Conservation (phyloP, 129 eudicot genomes). For the Flaveria trinervia region DNA sequence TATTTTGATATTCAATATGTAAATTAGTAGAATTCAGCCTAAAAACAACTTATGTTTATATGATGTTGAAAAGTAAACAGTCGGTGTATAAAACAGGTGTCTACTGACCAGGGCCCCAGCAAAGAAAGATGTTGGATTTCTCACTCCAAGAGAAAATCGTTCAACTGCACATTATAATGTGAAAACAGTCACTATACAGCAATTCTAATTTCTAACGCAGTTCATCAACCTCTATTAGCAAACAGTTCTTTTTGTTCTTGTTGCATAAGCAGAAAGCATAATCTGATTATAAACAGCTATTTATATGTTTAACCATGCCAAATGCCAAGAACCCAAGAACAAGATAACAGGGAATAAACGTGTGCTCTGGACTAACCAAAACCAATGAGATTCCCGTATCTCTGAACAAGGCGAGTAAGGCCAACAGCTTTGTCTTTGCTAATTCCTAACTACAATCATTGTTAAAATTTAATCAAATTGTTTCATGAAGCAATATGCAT, state of each 20-base stretch:
- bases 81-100: background rate
- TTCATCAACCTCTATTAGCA: constrained; percentile 12
- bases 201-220: background rate
- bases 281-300: constrained; percentile 1
- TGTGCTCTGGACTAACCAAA: constrained; percentile 58
- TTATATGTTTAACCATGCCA: background rate
- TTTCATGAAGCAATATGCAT: constrained; percentile 22
- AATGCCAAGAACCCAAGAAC: constrained; percentile 8
- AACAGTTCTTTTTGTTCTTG: background rate
- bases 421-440: constrained; percentile 68
- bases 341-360: background rate
- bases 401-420: constrained; percentile 55
- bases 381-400: constrained; percentile 80
- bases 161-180: constrained; percentile 65
- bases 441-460: constrained; percentile 67
- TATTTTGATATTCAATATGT: background rate
- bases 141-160: constrained; percentile 91
- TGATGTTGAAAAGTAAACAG: constrained; percentile 5
- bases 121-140: constrained; percentile 91
- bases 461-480: constrained; percentile 16
- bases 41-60: constrained; percentile 3
- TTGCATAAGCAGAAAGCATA: background rate
- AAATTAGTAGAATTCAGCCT: background rate
- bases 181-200: constrained; percentile 26
- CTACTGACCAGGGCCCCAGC: constrained; percentile 94